Evolutionary conservation across 768 basidiomycete genomes (phyloP), one percentile per base, ranked within the genome.

Genomic region (Chalciporus pseudorubinellus): DNA sequence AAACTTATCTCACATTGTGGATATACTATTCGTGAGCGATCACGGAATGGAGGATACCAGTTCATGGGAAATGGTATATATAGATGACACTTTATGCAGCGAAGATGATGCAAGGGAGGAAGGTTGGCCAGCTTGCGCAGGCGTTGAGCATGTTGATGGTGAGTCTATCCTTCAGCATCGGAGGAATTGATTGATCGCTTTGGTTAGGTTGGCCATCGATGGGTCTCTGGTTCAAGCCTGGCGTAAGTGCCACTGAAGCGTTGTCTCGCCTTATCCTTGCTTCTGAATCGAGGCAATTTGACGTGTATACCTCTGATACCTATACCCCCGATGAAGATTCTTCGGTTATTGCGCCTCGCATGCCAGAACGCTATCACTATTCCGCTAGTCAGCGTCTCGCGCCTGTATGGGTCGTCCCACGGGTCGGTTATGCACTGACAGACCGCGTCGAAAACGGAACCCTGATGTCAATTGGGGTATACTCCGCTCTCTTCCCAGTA

Each of bases 21-120:
- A 95, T 66, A 74, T 95, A 45, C 75, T 95, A 19, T 90, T 94
- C 56, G 91, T 95, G 53, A 87, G 85, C 59, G 88, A 91, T 64
- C 87, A 91, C 57, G 89, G 89, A 10, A 93, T 92, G 88, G 85
- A 85, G 10, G 88, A 89, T 59, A 94, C 90, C 6, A 83, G 81
- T 58, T 78, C 88, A 55, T 85, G 85, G 3, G 80, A 86, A 45
- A 74, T 79, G 38, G 72, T 95, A 19, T 91, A 85, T 65, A 77
- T 95, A 58, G 90, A 94, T 62, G 88, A 64, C 36, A 50, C 61
- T 39, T 42, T 62, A 14, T 61, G 62, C n/a, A 44, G 28, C 24
- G 43, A 55, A 26, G 39, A 33, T 14, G 50, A 53, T 38, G 39
- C 39, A 12, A 49, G 29, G 21, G 50, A 50, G 22, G 18, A 44